phyloP scores from a whole-genome alignment of 257 asterid genomes.

The Nicotiana sylvestris region DNA sequence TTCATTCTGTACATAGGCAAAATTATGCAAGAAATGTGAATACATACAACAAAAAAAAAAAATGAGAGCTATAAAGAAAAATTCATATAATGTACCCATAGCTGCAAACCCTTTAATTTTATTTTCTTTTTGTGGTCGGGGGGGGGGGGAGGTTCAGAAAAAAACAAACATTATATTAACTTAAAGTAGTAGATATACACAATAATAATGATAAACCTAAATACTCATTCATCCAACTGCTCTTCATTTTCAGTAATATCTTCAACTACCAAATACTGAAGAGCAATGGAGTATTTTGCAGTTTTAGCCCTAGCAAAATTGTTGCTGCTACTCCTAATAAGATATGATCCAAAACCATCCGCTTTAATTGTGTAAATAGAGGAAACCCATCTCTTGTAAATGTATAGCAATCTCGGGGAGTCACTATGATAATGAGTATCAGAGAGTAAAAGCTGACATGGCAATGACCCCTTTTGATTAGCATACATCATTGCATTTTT shows the following conservation, averaged over 20 bases:
- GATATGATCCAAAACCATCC: constrained; percentile 57
- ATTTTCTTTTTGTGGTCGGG: too few species aligned
- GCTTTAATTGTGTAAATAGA: constrained; percentile 68
- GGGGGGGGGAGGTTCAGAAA: too few species aligned
- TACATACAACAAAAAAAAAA: neutral
- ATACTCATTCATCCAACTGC: neutral
- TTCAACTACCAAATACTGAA: constrained; percentile 70
- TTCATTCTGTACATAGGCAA: neutral
- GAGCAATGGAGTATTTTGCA: constrained; percentile 82
- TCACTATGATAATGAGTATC: constrained; percentile 75
- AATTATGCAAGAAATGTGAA: neutral
- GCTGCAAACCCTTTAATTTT: too few species aligned
- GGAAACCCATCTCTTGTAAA: constrained; percentile 86
- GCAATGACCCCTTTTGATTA: constrained; percentile 39
- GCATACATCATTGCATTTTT: constrained; percentile 64
- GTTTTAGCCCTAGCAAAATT: constrained; percentile 19
- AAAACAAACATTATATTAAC: too few species aligned
- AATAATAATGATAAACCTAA: neutral
- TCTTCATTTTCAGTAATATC: constrained; percentile 32
- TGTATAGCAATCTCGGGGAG: constrained; percentile 66
- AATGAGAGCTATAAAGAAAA: neutral
- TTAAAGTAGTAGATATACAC: too few species aligned
- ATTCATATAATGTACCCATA: constrained; percentile 26
- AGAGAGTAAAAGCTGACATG: constrained; percentile 59
- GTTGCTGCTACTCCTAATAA: constrained; percentile 35